Conservation (phyloP, 108 stramenopile genomes). For the Skeletonema costatum region DNA sequence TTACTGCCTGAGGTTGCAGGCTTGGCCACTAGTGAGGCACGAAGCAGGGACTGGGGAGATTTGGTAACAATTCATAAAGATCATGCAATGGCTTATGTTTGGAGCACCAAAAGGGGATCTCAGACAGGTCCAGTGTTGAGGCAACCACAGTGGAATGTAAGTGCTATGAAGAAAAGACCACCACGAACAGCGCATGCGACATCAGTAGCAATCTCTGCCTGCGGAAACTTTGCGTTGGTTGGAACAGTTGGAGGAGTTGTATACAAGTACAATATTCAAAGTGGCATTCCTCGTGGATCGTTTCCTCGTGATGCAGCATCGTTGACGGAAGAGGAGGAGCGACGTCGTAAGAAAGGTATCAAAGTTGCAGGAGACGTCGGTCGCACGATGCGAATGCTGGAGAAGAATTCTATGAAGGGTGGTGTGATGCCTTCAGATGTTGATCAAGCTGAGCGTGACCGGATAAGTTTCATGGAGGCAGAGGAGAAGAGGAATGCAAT, state of each 20-base stretch:
- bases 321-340: slow-evolving; percentile 30
- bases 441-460: slow-evolving; percentile 73
- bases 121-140: slow-evolving; percentile 82
- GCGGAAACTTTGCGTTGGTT: slow-evolving; percentile 92
- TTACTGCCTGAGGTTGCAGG: slow-evolving; percentile 72
- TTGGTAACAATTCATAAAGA: slow-evolving; percentile 86
- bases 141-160: slow-evolving; percentile 83
- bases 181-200: slow-evolving; percentile 71
- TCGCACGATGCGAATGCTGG: slow-evolving; percentile 68
- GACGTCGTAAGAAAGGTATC: slow-evolving; percentile 24
- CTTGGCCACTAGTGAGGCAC: slow-evolving; percentile 66
- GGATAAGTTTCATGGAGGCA: slow-evolving; percentile 32
- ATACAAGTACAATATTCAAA: slow-evolving; percentile 96
- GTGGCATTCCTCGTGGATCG: slow-evolving; percentile 84
- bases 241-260: slow-evolving; percentile 92
- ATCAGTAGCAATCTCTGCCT: slow-evolving; percentile 73
- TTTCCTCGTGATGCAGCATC: slow-evolving; percentile 63
- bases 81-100: slow-evolving; percentile 89
- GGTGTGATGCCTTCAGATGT: slow-evolving; percentile 58
- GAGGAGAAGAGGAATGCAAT: slow-evolving; percentile 52
- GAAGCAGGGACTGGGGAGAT: slow-evolving; percentile 86
- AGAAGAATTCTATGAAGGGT: slow-evolving; percentile 70
- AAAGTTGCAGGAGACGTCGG: slow-evolving; percentile 65
- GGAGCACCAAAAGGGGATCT: slow-evolving; percentile 75
- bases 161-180: slow-evolving; percentile 79